phyloP scores from a whole-genome alignment of 345 rosid species.

The Microthlaspi erraticum region DNA sequence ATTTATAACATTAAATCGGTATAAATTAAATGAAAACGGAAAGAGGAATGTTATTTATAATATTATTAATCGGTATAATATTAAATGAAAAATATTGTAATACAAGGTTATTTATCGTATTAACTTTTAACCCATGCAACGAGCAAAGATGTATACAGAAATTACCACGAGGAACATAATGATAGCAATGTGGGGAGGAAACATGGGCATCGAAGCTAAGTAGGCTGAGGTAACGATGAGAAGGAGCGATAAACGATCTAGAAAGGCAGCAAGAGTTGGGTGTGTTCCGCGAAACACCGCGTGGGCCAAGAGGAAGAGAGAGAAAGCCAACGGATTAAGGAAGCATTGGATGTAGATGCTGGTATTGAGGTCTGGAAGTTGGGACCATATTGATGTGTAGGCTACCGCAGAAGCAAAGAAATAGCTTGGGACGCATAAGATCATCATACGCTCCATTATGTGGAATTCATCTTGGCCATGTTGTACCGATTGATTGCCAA shows the following conservation, averaged over 20 bases:
- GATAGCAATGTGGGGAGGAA: neutral
- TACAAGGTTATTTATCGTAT: too few relatives aligned
- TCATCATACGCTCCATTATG: neutral
- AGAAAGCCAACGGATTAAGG: neutral
- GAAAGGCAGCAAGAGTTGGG: neutral
- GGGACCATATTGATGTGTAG: constrained; percentile 5
- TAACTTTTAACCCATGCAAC: neutral
- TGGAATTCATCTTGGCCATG: neutral
- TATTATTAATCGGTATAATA: too few relatives aligned
- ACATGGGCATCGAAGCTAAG: constrained; percentile 12
- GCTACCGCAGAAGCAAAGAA: neutral
- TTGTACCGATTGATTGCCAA: neutral
- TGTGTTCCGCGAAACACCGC: neutral
- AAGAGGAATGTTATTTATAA: too few relatives aligned
- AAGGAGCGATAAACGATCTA: neutral
- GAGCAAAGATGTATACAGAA: neutral
- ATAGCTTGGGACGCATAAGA: neutral
- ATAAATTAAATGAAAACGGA: too few relatives aligned
- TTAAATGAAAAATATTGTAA: too few relatives aligned
- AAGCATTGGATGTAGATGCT: constrained; percentile 17
- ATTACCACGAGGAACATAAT: neutral
- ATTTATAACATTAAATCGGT: too few relatives aligned
- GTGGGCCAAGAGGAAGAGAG: constrained; percentile 11
- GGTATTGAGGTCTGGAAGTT: neutral
- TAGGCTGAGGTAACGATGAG: neutral